Conservation (phyloP, 306 rosid genomes). For the Acacia confusa region DNA sequence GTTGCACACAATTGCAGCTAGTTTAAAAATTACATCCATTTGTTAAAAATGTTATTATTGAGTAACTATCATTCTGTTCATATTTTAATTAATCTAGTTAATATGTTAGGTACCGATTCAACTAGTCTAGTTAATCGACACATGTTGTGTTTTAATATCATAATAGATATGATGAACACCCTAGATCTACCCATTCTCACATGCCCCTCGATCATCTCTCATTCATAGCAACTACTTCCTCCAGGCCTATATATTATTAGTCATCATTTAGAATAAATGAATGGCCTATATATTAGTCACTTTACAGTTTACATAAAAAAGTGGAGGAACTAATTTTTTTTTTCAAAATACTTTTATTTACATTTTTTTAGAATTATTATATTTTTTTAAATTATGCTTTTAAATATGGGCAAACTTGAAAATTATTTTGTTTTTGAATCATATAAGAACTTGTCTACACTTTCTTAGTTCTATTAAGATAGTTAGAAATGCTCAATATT, state of each 20-base stretch:
- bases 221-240: not conserved
- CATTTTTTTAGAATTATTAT: no score
- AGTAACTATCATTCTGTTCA: no score
- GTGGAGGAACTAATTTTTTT: not conserved
- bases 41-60: not conserved
- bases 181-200: not conserved
- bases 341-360: no score
- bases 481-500: not conserved
- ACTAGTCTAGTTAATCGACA: not conserved
- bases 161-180: not conserved
- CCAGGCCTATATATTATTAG: not conserved
- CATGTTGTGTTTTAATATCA: no score
- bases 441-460: no score
- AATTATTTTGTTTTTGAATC: no score
- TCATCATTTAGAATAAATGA: not conserved
- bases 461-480: not conserved
- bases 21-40: not conserved
- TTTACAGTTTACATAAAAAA: no score
- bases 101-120: no score
- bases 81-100: no score
- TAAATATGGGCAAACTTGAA: not conserved
- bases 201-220: not conserved
- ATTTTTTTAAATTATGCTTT: no score
- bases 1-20: not conserved
- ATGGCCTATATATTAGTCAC: not conserved